Conservation (phyloP, 108 stramenopile species). For the Cyclotella baltica region DNA sequence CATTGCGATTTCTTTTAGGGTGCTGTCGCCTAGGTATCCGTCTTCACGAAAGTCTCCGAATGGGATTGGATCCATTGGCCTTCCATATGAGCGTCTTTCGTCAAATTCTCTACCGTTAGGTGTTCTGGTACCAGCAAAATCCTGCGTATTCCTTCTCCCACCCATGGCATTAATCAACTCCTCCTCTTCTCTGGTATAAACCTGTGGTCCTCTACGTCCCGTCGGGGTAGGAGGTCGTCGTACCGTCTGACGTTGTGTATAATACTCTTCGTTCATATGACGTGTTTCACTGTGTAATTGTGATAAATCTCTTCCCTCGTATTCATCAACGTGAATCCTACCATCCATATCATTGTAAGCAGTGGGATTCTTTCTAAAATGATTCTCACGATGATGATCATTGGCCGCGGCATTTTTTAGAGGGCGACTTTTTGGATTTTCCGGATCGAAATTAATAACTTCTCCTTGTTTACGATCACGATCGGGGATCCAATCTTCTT, state of each 20-base stretch:
- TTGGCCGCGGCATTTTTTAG: conserved; percentile 23
- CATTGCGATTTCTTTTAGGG: conserved; percentile 74
- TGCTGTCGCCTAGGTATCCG: conserved; percentile 86
- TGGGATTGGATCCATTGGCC: not conserved
- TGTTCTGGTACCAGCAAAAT: conserved; percentile 35
- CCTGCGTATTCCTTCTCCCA: conserved; percentile 49
- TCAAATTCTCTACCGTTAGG: conserved; percentile 12
- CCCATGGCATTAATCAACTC: conserved; percentile 76
- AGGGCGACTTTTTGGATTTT: not conserved
- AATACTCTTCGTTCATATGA: conserved; percentile 14
- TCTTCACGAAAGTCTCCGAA: conserved; percentile 50
- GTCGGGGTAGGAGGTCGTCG: conserved; percentile 4
- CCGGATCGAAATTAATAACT: conserved; percentile 17
- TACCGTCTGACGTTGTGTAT: not conserved
- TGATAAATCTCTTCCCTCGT: conserved; percentile 1
- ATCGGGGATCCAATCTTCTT: conserved; percentile 10
- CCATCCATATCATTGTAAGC: not conserved
- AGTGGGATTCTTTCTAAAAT: not conserved
- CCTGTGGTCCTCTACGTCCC: conserved; percentile 28
- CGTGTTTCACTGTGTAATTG: not conserved
- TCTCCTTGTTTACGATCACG: not conserved
- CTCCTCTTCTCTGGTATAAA: conserved; percentile 81
- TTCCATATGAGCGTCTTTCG: not conserved
- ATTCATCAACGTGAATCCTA: not conserved
- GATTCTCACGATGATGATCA: not conserved